Base-by-base conservation (phyloP, 1,139 yeast species). In the Geotrichum phurueaensis region DNA sequence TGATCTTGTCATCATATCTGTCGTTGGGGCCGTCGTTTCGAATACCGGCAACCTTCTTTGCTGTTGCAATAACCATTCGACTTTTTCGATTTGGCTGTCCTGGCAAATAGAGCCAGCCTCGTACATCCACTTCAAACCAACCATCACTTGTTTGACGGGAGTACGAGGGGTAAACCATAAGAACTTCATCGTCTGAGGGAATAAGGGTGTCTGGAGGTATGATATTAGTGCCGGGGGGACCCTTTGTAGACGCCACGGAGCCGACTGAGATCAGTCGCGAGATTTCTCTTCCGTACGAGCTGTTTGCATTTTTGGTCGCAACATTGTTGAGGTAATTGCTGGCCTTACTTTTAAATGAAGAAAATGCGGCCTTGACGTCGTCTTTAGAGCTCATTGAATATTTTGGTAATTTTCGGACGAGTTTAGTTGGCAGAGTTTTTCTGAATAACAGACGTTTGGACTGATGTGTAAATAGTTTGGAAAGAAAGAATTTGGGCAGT, bases 21-120 rank as follows among this genome's bases (percentile, higher is more conserved):
- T 22, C 29, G 13, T 15, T 36, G 3, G 39, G 5, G 23, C 7
- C 29, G n/a, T 29, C 12, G 15, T 7, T 6, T 2, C 31, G 36
- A 29, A 72, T 64, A 10, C 84, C 84, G 2, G 89, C 82, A 60
- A 89, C 77, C 70, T 87, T 90, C 65, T 84, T 84, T 1, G 92
- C 89, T 47, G 91, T 76, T 0, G 91, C 81, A 49, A 87, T 70
- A 43, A 90, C 77, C 59, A 91, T 73, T 65, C 86, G 76, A 70
- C 90, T 88, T 69, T 87, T 88, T 56, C 96, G 77, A 36, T 84
- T 81, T 78, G 85, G 81, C 10, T 80, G 78, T 0, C 94, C 95
- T 0, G 91, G 91, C 53, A 89, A 78, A 62, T 80, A 83, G 10
- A 89, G 79, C 81, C 87, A 83, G 2, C 97, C 96, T 55, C 88